Base-by-base conservation (phyloP, 495 filamentous ascomycete species). In the Thozetella sp. region DNA sequence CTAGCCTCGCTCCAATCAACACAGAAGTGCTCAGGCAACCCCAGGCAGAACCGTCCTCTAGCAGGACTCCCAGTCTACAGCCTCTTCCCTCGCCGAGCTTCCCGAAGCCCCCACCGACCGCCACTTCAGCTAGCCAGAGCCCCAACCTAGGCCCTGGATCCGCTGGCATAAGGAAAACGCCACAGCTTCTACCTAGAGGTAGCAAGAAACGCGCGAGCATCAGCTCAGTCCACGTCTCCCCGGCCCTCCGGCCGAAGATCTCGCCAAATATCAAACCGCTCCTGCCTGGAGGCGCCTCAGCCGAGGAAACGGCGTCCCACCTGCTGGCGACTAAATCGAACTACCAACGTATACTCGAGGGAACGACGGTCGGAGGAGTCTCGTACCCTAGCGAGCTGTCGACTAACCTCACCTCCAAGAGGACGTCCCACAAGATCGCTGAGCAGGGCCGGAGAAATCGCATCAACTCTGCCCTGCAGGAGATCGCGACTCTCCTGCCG, bases 321-420 rank as follows among this genome's bases (percentile, higher is more conserved):
- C 83, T 97, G 50, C 80, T 99, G 22, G 92, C 94, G 12, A 90
- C 90, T 27, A 97, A 97, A 68, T 97, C 93, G 20, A 99, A 99
- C 70, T 99, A 99, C 68, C 95, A 99, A 70, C 95, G 97, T 67
- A 95, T 99, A 55, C 75, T 99, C 25, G 94, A 98, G 69, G 95
- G 95, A 46, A 98, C 89, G 43, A 86, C 90, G 46, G 86, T 97
- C 3, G 92, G 92, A 0, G 95, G 95, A 12, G 89, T 99, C 23
- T 90, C 88, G 1, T 99, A 97, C 62, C 95, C 95, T 0, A 90
- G 91, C 64, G 89, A 92, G 17, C 81, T 99, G 20, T 94, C 93
- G 3, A 95, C 93, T 27, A 96, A 96, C 56, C 76, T 99, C 26
- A 97, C 93, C 24, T 96, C 92, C 11, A 99, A 99, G 78, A 90